Percentiles rank a stretch among this genome's conserved stretches.
These are phyloP conservation scores for Hyaloperonospora brassicae DNA, from an alignment of 352 stramenopile genomes.

Conservation along the genomic window DNA sequence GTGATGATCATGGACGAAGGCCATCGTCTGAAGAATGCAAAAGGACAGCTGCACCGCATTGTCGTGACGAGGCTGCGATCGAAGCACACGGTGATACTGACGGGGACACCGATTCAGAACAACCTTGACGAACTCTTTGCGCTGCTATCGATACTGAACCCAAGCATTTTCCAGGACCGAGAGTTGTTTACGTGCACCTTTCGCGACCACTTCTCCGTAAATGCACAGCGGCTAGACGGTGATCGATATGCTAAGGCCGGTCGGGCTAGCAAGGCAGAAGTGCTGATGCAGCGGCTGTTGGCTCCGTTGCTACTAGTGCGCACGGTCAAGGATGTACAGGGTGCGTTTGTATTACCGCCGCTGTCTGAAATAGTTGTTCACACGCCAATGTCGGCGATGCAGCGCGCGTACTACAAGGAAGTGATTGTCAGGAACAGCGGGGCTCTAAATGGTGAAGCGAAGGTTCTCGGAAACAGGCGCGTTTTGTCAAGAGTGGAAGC, in stretches of 20 bases:
- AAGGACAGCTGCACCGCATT: slow-evolving; percentile 43
- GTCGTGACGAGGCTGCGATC: slow-evolving; percentile 34
- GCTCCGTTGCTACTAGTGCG: slow-evolving; percentile 54
- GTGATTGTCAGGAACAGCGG: slow-evolving; percentile 60
- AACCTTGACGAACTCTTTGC: slow-evolving; percentile 76
- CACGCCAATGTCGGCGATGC: slow-evolving; percentile 67
- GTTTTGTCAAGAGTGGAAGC: background rate
- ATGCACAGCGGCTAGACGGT: slow-evolving; percentile 37
- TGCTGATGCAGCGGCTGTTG: slow-evolving; percentile 52
- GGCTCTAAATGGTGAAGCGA: slow-evolving; percentile 40
- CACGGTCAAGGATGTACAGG: slow-evolving; percentile 61
- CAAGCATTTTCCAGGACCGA: slow-evolving; percentile 66
- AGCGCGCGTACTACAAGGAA: slow-evolving; percentile 76
- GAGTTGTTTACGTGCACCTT: slow-evolving; percentile 47
- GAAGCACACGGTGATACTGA: slow-evolving; percentile 54
- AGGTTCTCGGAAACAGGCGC: slow-evolving; percentile 22
- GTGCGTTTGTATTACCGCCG: slow-evolving; percentile 55
- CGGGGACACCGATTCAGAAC: slow-evolving; percentile 87
- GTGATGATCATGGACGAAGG: slow-evolving; percentile 83
- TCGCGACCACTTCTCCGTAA: slow-evolving; percentile 56
- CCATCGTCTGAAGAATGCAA: slow-evolving; percentile 84
- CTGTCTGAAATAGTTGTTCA: slow-evolving; percentile 75
- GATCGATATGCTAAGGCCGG: slow-evolving; percentile 19
- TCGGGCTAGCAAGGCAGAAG: slow-evolving; percentile 25
- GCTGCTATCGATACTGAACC: slow-evolving; percentile 77